Conservation (phyloP, 768 basidiomycete genomes). For the Termitomyces sp. region DNA sequence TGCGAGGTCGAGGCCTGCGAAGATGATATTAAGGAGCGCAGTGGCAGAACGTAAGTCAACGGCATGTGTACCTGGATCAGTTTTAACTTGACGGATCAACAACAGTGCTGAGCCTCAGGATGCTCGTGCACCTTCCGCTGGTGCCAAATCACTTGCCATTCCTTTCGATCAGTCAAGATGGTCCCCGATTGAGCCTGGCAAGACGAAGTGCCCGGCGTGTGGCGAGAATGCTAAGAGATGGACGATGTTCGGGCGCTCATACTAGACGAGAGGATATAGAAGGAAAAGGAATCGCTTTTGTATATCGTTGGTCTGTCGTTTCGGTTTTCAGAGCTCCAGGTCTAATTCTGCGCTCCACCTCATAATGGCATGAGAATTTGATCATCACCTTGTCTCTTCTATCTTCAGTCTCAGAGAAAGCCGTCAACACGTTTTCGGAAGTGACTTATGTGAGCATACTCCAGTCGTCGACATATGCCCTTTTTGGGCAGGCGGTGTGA, state of each 20-base stretch:
- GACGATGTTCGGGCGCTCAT: conserved; percentile 95
- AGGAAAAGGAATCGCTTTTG: conserved; percentile 7
- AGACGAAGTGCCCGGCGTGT: conserved; percentile 90
- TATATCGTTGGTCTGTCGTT: conserved; percentile 12
- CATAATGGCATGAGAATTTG: conserved; percentile 9
- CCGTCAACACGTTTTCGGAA: background rate
- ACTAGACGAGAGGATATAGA: conserved; percentile 36
- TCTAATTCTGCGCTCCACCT: background rate
- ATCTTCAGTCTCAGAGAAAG: background rate
- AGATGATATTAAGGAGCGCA: conserved; percentile 97
- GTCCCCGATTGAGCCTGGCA: conserved; percentile 73
- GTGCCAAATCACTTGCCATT: conserved; percentile 95
- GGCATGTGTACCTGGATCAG: conserved; percentile 3
- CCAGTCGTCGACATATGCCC: conserved; percentile 1
- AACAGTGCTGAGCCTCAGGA: conserved; percentile 81
- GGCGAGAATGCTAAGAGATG: conserved; percentile 87
- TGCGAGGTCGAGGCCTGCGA: conserved; percentile 92
- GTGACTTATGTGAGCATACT: background rate
- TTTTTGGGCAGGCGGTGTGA: conserved; percentile 3
- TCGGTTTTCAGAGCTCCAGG: background rate
- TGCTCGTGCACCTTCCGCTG: conserved; percentile 94
- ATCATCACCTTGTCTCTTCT: conserved; percentile 9
- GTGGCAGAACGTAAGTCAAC: conserved; percentile 66
- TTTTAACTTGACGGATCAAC: conserved; percentile 13
- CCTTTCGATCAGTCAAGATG: conserved; percentile 90